Base-by-base conservation (phyloP, 441 rosid genomes). In the Kokia cookei region DNA sequence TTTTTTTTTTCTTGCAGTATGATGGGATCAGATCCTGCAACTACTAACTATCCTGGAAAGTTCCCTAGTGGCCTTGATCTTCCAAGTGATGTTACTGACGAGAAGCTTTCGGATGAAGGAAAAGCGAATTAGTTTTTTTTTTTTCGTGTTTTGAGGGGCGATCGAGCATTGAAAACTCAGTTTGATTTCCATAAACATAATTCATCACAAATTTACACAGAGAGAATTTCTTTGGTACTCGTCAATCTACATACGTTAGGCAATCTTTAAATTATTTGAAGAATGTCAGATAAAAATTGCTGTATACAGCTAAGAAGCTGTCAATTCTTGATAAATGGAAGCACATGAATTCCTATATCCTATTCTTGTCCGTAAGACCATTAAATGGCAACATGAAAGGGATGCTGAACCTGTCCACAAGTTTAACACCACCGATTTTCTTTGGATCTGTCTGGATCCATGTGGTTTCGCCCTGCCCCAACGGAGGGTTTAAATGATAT, bases 11-110 rank as follows among this genome's bases (percentile, higher is more conserved):
- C 43, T 58, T 57, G 61, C 27, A 92, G 98, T 69, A 84, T 85
- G 80, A 74, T 76, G n/a, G 93, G 92, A 58, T 86, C 85, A 51
- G 88, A 79, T 78, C 66, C 87, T 35, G 76, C 83, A 65, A 83
- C 82, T 50, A 91, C 93, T 1, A 86, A 92, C 76, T 86, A 86
- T 74, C 84, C 91, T 26, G 96, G 97, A 42, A 92, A 89, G 71
- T 70, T 85, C 76, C 93, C 93, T 19, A 27, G 22, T 19, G 92
- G 92, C 29, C 81, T 84, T 75, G 93, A 87, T 84, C 86, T 81
- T 75, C 94, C 96, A 10, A 85, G 96, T 51, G 88, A 87, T 76
- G 79, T 80, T 71, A 84, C 81, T 63, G 48, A 76, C 32, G 85
- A 81, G 76, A 82, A 78, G 81, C 81, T 65, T 26, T 64, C 62